Evolutionary conservation across 495 filamentous ascomycete genomes (phyloP).

Genomic region (Xylaria bambusicola): DNA sequence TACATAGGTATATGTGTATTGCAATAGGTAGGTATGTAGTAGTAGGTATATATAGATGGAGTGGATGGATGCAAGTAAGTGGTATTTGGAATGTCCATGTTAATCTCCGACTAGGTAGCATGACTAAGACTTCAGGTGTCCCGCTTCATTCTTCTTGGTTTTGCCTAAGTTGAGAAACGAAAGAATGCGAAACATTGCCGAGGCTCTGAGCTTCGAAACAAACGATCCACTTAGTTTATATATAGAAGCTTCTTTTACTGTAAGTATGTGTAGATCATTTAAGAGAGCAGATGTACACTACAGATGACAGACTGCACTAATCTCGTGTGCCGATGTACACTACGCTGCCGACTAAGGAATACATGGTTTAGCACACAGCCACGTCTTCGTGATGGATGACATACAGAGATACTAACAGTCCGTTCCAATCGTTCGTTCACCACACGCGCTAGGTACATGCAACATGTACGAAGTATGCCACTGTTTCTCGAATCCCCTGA

Average conservation of each 20-base stretch:
- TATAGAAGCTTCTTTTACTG: slow-evolving; percentile 15
- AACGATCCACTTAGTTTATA: not conserved
- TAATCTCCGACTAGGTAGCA: not conserved
- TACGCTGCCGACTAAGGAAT: too few species aligned
- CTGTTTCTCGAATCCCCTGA: not conserved
- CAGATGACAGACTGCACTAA: too few species aligned
- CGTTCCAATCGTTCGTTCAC: too few species aligned
- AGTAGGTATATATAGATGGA: not conserved
- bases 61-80: not conserved
- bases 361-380: slow-evolving; percentile 6
- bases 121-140: too few species aligned
- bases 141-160: too few species aligned
- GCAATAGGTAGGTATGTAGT: too few species aligned
- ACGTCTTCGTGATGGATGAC: too few species aligned
- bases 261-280: not conserved
- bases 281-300: too few species aligned
- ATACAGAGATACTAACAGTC: too few species aligned
- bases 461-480: too few species aligned
- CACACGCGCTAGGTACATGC: too few species aligned
- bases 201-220: not conserved
- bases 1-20: too few species aligned
- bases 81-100: not conserved
- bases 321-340: slow-evolving; percentile 3
- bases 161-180: not conserved
- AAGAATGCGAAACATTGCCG: slow-evolving; percentile 1